Conservation (phyloP, 2,329 filamentous ascomycete genomes). For the Pochonia chlamydosporia region DNA sequence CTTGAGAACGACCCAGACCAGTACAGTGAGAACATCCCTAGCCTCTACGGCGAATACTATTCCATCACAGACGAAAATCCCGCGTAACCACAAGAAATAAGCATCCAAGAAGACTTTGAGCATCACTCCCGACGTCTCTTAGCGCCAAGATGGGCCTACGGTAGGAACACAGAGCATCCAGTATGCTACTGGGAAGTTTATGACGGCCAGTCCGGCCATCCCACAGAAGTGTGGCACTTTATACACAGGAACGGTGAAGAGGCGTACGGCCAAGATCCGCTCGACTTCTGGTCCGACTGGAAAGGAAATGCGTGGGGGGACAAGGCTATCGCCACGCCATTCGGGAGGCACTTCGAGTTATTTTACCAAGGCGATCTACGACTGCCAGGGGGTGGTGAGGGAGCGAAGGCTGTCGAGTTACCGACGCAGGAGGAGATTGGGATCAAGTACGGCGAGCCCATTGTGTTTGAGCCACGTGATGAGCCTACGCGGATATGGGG, state of each 20-base stretch:
- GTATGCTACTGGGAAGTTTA: not conserved
- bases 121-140: not conserved
- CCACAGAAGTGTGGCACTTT: not conserved
- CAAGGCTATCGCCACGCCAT: not conserved
- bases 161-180: not conserved
- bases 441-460: too few species aligned
- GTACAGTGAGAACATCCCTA: too few species aligned
- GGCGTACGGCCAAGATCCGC: not conserved
- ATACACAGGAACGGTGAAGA: not conserved
- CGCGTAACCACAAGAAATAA: not conserved
- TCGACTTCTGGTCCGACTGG: conserved; percentile 1
- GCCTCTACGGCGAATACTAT: too few species aligned
- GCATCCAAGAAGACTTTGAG: not conserved
- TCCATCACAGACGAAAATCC: not conserved
- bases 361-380: too few species aligned
- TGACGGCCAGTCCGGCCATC: not conserved
- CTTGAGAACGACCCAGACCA: too few species aligned
- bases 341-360: too few species aligned
- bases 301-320: not conserved
- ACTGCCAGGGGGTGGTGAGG: too few species aligned
- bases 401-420: too few species aligned
- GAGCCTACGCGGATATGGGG: too few species aligned
- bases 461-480: too few species aligned
- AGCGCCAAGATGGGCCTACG: not conserved
- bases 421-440: too few species aligned